phyloP scores from a whole-genome alignment of 1,139 yeast genomes.

The Candida neerlandica region DNA sequence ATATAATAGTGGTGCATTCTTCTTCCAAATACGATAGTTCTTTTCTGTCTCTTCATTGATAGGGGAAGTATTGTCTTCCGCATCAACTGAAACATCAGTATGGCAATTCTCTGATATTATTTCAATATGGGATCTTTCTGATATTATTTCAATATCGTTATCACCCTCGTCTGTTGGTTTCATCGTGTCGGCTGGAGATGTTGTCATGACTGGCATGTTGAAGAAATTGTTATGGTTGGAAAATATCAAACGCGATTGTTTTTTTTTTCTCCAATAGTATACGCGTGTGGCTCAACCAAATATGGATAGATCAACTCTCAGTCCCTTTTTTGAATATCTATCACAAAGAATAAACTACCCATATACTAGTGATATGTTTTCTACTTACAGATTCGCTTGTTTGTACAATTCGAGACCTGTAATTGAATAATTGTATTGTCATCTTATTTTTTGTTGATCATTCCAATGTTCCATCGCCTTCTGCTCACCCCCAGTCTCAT shows the following conservation, averaged over 20 bases:
- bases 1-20: constrained; percentile 54
- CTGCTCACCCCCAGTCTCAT: background rate
- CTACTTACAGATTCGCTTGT: no score
- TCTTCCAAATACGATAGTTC: constrained; percentile 55
- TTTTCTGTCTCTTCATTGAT: constrained; percentile 32
- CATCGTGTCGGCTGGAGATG: background rate
- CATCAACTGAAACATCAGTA: background rate
- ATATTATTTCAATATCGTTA: background rate
- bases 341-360: no score
- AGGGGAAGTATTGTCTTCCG: constrained; percentile 11
- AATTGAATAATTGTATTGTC: no score
- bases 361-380: no score
- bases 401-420: no score
- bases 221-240: background rate
- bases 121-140: background rate
- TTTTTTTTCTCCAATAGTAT: background rate
- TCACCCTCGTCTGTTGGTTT: background rate
- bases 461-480: no score
- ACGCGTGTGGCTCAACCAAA: background rate
- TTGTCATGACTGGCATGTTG: background rate
- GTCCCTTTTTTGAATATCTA: no score
- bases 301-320: no score
- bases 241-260: background rate
- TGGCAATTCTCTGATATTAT: background rate
- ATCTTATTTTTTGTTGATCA: no score